Conservation (phyloP, 2,329 filamentous ascomycete species). For the Metarhizium humberi region DNA sequence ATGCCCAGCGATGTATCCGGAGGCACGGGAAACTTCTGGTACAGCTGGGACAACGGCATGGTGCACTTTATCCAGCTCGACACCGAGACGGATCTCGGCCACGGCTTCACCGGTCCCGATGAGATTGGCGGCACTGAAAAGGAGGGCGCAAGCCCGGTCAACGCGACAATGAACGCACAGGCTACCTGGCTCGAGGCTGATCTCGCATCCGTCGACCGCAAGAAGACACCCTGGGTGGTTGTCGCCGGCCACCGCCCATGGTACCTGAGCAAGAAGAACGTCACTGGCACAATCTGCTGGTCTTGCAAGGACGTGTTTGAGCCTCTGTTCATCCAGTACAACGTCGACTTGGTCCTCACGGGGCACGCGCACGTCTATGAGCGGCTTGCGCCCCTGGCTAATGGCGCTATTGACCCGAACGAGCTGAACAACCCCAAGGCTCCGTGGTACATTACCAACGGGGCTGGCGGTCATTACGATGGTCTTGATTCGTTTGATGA, state of each 20-base stretch:
- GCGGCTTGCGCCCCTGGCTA: no score
- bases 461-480: conserved; percentile 18
- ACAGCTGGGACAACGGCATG: conserved; percentile 17
- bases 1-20: conserved; percentile 29
- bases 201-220: conserved; percentile 27
- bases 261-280: conserved; percentile 31
- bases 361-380: no score
- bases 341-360: no score
- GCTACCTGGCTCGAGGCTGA: no score
- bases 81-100: conserved; percentile 6
- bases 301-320: no score
- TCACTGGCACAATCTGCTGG: background rate
- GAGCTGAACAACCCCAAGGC: conserved; percentile 19
- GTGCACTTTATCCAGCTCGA: conserved; percentile 24
- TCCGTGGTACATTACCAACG: conserved; percentile 20
- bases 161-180: no score
- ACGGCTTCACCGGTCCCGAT: no score
- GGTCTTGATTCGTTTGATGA: conserved; percentile 14
- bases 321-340: no score
- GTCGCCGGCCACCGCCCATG: conserved; percentile 34
- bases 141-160: no score
- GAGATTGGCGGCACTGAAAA: no score
- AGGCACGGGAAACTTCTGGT: conserved; percentile 15
- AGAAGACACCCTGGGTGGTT: conserved; percentile 37
- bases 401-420: no score